Percentiles rank a stretch among this genome's conserved stretches.
These are phyloP conservation scores for Sugiyamaella grinbergsii DNA, from an alignment of 1,139 yeast species.

Conservation along the genomic window DNA sequence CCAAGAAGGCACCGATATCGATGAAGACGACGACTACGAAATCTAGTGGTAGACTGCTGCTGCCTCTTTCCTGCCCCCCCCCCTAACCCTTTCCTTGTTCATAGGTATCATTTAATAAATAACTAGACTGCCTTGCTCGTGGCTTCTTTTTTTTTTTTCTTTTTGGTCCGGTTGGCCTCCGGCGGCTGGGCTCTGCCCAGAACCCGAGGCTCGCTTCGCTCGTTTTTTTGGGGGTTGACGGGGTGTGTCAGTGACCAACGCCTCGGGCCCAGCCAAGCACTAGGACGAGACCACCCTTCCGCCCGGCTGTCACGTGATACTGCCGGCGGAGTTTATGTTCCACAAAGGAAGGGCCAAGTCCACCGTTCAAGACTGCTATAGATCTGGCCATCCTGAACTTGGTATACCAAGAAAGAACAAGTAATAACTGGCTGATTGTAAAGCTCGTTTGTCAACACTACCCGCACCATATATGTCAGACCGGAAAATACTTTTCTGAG, in stretches of 20 bases:
- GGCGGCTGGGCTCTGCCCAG: no score
- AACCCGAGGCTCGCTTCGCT: no score
- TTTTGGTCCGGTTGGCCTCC: no score
- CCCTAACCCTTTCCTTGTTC: no score
- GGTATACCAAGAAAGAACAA: background rate
- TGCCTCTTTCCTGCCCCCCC: background rate
- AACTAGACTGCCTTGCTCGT: slow-evolving; percentile 1
- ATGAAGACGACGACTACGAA: slow-evolving; percentile 48
- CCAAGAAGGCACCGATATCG: slow-evolving; percentile 47
- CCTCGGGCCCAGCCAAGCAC: no score
- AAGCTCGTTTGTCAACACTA: background rate
- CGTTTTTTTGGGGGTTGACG: no score
- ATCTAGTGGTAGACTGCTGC: slow-evolving; percentile 26
- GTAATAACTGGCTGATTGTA: background rate
- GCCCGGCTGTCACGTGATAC: background rate
- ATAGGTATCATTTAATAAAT: no score
- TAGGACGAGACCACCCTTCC: no score
- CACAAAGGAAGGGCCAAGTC: background rate
- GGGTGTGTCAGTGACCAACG: no score
- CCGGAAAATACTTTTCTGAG: no score
- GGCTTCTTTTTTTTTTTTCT: no score
- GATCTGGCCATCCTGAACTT: background rate
- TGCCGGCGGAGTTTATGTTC: background rate
- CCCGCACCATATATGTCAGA: background rate
- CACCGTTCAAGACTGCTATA: background rate